phyloP scores from a whole-genome alignment of 208 protist genomes.

The Trypanosoma melophagium region DNA sequence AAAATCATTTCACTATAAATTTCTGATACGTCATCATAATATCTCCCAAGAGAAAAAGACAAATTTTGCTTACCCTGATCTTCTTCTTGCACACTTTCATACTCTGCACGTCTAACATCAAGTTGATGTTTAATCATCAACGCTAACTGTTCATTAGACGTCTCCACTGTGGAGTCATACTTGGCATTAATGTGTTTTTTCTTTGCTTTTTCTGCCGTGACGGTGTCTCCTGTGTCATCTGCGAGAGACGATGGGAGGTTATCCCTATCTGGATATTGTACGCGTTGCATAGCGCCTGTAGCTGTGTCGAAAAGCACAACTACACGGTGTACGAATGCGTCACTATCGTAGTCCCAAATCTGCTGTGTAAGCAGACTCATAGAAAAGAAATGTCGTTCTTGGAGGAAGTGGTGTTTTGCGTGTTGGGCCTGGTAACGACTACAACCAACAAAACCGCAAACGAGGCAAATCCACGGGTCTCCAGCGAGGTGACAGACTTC shows the following conservation, averaged over 20 bases:
- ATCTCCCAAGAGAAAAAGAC: background rate
- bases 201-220: conserved; percentile 36
- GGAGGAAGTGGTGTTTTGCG: conserved; percentile 76
- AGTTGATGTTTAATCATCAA: conserved; percentile 79
- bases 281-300: conserved; percentile 57
- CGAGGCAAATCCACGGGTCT: conserved; percentile 89
- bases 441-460: conserved; percentile 93
- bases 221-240: conserved; percentile 9
- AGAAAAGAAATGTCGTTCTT: conserved; percentile 74
- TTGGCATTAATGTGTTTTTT: conserved; percentile 83
- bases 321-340: conserved; percentile 87
- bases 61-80: background rate
- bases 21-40: background rate
- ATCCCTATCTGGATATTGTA: conserved; percentile 74
- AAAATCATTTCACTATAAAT: conserved; percentile 15
- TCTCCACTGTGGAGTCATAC: conserved; percentile 77
- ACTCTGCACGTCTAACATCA: conserved; percentile 55
- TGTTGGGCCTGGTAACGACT: conserved; percentile 91
- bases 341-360: conserved; percentile 92
- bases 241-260: conserved; percentile 27
- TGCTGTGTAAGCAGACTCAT: conserved; percentile 91
- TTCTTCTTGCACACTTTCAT: conserved; percentile 33
- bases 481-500: conserved; percentile 59
- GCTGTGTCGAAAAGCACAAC: conserved; percentile 61
- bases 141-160: conserved; percentile 71